Evolutionary conservation across 192 early-diverging fungal species (phyloP).

Genomic region (Gorgonomyces haynaldii): DNA sequence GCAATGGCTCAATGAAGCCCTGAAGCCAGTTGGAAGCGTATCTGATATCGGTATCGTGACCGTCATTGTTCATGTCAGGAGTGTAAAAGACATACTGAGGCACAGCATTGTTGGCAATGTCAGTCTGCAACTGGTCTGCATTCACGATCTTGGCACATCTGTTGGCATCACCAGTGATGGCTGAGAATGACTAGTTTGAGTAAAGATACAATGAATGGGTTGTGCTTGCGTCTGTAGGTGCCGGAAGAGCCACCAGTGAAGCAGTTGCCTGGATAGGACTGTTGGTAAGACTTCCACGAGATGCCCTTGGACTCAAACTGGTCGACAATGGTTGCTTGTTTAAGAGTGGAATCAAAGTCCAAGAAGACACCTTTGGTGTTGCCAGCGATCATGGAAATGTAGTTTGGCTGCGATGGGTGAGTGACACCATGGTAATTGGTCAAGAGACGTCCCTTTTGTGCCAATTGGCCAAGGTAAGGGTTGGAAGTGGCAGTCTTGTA

Average conservation of each 20-base stretch:
- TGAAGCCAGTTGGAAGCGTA: conserved; percentile 39
- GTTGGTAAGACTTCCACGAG: conserved; percentile 53
- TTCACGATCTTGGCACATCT: conserved; percentile 44
- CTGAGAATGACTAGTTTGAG: conserved; percentile 16
- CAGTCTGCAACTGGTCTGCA: conserved; percentile 31
- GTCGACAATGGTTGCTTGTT: conserved; percentile 23
- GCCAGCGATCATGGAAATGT: conserved; percentile 45
- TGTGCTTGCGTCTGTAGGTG: conserved; percentile 15
- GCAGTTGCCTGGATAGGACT: conserved; percentile 39
- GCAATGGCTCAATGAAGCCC: conserved; percentile 30
- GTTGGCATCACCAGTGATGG: conserved; percentile 15
- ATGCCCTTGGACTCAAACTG: conserved; percentile 40
- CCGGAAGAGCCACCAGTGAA: background rate
- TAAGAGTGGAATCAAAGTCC: conserved; percentile 21
- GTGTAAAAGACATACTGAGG: conserved; percentile 40
- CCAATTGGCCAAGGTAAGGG: conserved; percentile 17
- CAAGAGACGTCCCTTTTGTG: conserved; percentile 29
- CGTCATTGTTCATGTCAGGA: conserved; percentile 32
- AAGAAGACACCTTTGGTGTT: conserved; percentile 10
- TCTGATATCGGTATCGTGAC: conserved; percentile 31
- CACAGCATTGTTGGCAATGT: conserved; percentile 30
- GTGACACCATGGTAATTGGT: conserved; percentile 43
- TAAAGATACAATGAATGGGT: conserved; percentile 25
- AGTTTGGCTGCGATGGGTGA: conserved; percentile 65
- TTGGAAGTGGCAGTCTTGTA: conserved; percentile 14